Evolutionary conservation across 148 eudicot genomes (phyloP).

Genomic region (Rhododendron griersonianum): DNA sequence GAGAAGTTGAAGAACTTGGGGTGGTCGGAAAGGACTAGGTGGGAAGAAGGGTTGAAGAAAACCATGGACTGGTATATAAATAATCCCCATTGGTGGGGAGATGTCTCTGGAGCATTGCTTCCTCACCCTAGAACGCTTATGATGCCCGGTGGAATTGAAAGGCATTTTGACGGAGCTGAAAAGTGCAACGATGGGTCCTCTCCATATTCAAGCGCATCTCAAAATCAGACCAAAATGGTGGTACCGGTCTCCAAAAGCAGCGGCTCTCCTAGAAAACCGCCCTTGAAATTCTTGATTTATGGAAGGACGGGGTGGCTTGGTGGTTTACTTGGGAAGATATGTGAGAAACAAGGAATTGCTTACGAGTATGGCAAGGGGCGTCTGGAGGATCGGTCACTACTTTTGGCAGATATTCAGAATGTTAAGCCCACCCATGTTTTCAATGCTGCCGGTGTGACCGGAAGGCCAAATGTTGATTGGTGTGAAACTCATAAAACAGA

Average conservation of each 20-base stretch:
- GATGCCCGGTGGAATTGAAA: conserved; percentile 85
- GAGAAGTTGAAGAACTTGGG: conserved; percentile 63
- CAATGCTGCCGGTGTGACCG: conserved; percentile 74
- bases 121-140: conserved; percentile 82
- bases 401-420: conserved; percentile 49
- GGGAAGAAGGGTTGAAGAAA: conserved; percentile 67
- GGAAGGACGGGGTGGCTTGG: conserved; percentile 74
- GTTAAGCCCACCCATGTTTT: conserved; percentile 72
- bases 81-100: conserved; percentile 80
- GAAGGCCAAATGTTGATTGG: conserved; percentile 78
- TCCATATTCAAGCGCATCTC: conserved; percentile 13
- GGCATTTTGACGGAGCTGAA: conserved; percentile 51
- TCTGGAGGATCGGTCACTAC: conserved; percentile 43
- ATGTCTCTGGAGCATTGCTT: conserved; percentile 70
- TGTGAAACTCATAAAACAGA: conserved; percentile 66
- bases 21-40: conserved; percentile 59
- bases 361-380: conserved; percentile 72
- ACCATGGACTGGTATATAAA: conserved; percentile 69
- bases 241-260: conserved; percentile 24
- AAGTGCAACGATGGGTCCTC: conserved; percentile 33
- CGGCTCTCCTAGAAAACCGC: conserved; percentile 23
- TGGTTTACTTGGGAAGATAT: conserved; percentile 56
- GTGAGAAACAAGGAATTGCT: conserved; percentile 61
- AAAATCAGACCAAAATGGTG: conserved; percentile 31
- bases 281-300: conserved; percentile 56